These are phyloP conservation scores for Aspergillus melleus DNA, from an alignment of 2,329 filamentous ascomycete genomes.

Conservation along the genomic window DNA sequence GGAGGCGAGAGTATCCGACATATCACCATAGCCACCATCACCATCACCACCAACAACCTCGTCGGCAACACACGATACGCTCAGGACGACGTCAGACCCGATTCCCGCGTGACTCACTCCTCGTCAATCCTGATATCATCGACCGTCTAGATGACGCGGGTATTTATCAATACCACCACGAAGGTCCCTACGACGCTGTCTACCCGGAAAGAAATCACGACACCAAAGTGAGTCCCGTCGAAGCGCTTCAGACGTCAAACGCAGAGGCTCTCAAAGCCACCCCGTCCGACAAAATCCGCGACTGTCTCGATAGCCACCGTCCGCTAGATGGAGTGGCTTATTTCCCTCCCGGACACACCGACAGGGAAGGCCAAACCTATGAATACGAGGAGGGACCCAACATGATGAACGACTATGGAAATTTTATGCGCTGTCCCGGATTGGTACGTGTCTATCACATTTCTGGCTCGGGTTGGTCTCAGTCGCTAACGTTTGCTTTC, in stretches of 20 bases:
- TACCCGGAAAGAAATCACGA: conserved; percentile 70
- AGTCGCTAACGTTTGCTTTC: not conserved
- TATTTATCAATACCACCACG: conserved; percentile 78
- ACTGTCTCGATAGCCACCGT: conserved; percentile 70
- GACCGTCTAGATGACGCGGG: conserved; percentile 71
- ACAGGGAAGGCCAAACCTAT: conserved; percentile 69
- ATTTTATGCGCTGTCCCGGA: conserved; percentile 74
- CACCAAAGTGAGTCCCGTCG: conserved; percentile 66
- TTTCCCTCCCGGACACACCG: conserved; percentile 71
- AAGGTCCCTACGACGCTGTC: conserved; percentile 85
- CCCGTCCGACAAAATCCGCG: conserved; percentile 72
- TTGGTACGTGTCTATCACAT: conserved; percentile 57
- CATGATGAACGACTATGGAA: conserved; percentile 67
- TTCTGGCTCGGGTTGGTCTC: not conserved
- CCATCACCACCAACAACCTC: conserved; percentile 12
- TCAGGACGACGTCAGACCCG: conserved; percentile 11
- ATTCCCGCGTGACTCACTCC: conserved; percentile 24
- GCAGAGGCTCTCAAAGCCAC: conserved; percentile 77
- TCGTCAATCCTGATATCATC: conserved; percentile 71
- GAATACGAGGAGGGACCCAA: conserved; percentile 84
- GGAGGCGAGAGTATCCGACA: conserved; percentile 13
- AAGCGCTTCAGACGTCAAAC: conserved; percentile 72
- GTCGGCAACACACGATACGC: conserved; percentile 10
- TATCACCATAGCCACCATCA: conserved; percentile 6
- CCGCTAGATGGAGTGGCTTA: conserved; percentile 78